These are phyloP conservation scores for Lithohypha guttulata DNA, from an alignment of 2,329 filamentous ascomycete genomes.

Conservation along the genomic window DNA sequence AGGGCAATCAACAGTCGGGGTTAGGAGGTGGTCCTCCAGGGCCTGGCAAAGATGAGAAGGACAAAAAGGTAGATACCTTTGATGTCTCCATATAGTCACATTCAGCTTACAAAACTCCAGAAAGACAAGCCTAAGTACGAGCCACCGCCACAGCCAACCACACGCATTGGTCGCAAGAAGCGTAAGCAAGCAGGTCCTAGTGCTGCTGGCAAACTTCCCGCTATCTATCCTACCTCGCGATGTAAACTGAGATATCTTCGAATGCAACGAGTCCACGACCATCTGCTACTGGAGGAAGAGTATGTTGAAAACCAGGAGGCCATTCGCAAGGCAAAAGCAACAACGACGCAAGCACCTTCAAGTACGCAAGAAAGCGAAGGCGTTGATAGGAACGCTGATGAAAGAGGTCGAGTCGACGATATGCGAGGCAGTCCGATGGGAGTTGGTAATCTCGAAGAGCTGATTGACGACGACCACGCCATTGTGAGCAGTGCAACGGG, in stretches of 20 bases:
- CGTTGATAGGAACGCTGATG: conserved; percentile 82
- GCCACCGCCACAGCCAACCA: conserved; percentile 90
- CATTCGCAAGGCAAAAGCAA: conserved; percentile 79
- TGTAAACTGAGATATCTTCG: conserved; percentile 95
- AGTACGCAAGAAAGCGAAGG: conserved; percentile 60
- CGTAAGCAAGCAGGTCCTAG: conserved; percentile 88
- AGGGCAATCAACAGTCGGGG: conserved; percentile 59
- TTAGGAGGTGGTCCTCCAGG: conserved; percentile 61
- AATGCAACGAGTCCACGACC: conserved; percentile 98
- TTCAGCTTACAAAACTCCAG: conserved; percentile 41
- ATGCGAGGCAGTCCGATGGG: conserved; percentile 99
- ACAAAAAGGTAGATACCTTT: conserved; percentile 66
- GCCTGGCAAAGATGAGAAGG: conserved; percentile 74
- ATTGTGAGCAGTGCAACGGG: conserved; percentile 97
- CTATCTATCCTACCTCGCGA: conserved; percentile 87
- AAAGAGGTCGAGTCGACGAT: conserved; percentile 88
- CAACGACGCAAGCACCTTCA: conserved; percentile 49
- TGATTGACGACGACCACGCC: conserved; percentile 98
- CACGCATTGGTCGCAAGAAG: conserved; percentile 96
- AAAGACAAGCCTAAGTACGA: conserved; percentile 99
- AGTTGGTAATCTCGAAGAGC: conserved; percentile 91
- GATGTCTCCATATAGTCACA: no score
- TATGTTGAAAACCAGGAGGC: conserved; percentile 99
- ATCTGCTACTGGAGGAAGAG: conserved; percentile 91
- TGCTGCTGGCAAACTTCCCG: conserved; percentile 86